Evolutionary conservation across 2,329 filamentous ascomycete species (phyloP).

Genomic region (Botryotinia globosa): DNA sequence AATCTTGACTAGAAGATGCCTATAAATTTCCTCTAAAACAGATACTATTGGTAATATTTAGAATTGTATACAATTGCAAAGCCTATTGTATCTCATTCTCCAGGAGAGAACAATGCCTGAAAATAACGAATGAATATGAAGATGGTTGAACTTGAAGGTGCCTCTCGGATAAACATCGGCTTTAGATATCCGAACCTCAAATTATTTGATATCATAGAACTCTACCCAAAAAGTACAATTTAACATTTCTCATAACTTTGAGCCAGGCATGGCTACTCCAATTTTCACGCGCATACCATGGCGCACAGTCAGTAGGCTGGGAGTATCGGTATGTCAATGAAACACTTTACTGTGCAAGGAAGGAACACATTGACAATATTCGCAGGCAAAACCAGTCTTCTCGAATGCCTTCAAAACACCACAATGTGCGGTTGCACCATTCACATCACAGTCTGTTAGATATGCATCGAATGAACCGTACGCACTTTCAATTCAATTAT

Average conservation of each 20-base stretch:
- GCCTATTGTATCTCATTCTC: background rate
- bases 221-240: background rate
- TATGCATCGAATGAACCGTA: conserved; percentile 16
- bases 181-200: conserved; percentile 3
- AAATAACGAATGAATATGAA: too few species aligned
- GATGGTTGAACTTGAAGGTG: background rate
- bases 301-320: conserved; percentile 25
- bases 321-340: conserved; percentile 22
- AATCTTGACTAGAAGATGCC: background rate
- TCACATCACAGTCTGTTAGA: background rate
- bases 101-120: background rate
- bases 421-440: conserved; percentile 12
- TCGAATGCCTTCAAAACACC: conserved; percentile 11
- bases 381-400: conserved; percentile 26
- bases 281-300: conserved; percentile 31
- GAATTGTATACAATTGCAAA: too few species aligned
- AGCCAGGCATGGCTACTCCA: conserved; percentile 31
- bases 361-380: conserved; percentile 13
- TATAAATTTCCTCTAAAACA: too few species aligned
- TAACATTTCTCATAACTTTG: conserved; percentile 4
- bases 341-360: background rate
- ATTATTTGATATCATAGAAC: conserved; percentile 20
- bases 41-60: background rate
- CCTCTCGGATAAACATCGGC: conserved; percentile 10
- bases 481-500: background rate